phyloP scores from a whole-genome alignment of 2,329 filamentous ascomycete genomes.

The Aspergillus eucalypticola region DNA sequence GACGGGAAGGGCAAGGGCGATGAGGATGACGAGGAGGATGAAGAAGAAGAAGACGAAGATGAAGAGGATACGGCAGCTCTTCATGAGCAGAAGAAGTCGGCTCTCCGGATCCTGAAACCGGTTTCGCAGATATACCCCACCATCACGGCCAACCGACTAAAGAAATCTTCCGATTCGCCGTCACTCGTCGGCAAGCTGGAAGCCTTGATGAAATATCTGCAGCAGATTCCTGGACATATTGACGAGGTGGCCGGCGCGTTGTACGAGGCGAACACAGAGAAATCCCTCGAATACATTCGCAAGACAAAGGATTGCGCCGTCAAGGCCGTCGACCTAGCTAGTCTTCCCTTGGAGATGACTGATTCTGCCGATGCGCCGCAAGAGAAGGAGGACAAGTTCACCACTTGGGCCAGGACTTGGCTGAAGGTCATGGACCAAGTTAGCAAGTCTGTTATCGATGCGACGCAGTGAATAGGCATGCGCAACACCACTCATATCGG shows the following conservation, averaged over 20 bases:
- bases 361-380: constrained; percentile 55
- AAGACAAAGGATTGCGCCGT: constrained; percentile 52
- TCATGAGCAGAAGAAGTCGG: constrained; percentile 43
- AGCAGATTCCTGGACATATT: constrained; percentile 42
- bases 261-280: constrained; percentile 44
- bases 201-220: constrained; percentile 34
- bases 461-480: background rate
- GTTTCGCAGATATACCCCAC: constrained; percentile 47
- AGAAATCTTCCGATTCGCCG: constrained; percentile 29
- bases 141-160: constrained; percentile 44
- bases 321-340: constrained; percentile 68
- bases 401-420: constrained; percentile 69
- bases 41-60: constrained; percentile 25
- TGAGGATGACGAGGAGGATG: constrained; percentile 19
- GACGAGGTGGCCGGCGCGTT: constrained; percentile 50
- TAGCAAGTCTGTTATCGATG: constrained; percentile 30
- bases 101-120: constrained; percentile 46
- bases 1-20: constrained; percentile 27
- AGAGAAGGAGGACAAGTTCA: constrained; percentile 73
- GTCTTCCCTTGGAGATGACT: constrained; percentile 70
- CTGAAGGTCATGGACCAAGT: constrained; percentile 46
- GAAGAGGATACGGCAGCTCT: constrained; percentile 37
- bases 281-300: constrained; percentile 34
- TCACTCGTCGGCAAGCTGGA: constrained; percentile 35
- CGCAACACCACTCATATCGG: too few relatives aligned